Evolutionary conservation across 116 monocot species (phyloP).

Genomic region (Dioscorea cayenensis): DNA sequence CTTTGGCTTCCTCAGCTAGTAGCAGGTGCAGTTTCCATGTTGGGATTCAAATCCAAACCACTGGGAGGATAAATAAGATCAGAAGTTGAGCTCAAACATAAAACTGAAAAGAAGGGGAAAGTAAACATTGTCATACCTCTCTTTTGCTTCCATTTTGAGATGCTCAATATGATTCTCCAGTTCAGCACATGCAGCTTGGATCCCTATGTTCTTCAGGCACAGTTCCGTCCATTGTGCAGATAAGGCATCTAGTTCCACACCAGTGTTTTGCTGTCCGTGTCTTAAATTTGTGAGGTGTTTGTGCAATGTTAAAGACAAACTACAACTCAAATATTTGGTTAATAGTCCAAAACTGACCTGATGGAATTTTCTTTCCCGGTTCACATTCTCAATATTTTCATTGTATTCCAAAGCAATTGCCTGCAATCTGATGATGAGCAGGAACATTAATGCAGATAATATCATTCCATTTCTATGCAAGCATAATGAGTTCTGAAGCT

Average conservation of each 20-base stretch:
- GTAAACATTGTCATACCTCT: conserved; percentile 26
- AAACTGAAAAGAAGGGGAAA: neutral
- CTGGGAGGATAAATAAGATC: conserved; percentile 23
- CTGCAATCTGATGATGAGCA: conserved; percentile 51
- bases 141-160: conserved; percentile 59
- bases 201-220: conserved; percentile 86
- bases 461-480: neutral
- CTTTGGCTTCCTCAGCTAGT: neutral
- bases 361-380: conserved; percentile 92
- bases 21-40: conserved; percentile 4
- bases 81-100: neutral
- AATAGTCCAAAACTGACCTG: conserved; percentile 42
- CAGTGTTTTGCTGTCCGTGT: conserved; percentile 79
- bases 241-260: conserved; percentile 58
- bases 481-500: neutral
- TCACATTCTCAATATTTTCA: conserved; percentile 79
- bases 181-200: conserved; percentile 70
- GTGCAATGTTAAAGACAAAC: neutral
- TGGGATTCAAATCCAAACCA: conserved; percentile 51
- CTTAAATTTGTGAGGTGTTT: neutral
- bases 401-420: conserved; percentile 57
- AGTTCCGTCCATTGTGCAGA: conserved; percentile 81
- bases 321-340: neutral
- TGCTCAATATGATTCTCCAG: conserved; percentile 56
- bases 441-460: neutral